Evolutionary conservation across 179 eudicot species (phyloP).

Genomic region (Silene coronaria): DNA sequence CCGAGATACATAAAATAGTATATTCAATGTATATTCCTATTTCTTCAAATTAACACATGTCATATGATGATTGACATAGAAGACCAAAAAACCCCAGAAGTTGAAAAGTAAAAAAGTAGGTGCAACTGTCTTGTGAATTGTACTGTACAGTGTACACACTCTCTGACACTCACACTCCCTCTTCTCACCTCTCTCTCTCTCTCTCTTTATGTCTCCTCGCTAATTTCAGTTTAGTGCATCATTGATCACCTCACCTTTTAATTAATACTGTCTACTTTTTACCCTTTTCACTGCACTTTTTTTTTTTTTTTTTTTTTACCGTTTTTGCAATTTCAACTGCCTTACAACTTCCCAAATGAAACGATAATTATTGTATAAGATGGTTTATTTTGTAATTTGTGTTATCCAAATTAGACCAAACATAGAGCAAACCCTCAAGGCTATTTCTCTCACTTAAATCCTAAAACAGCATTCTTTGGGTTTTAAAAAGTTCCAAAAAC

Average conservation of each 20-base stretch:
- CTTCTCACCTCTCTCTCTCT: neutral
- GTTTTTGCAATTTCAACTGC: neutral
- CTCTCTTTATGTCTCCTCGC: neutral
- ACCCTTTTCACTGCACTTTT: neutral
- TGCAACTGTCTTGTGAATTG: neutral
- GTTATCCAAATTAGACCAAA: neutral
- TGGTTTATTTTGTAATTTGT: neutral
- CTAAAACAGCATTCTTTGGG: slow-evolving; percentile 1
- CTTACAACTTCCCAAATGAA: neutral
- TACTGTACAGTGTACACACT: neutral
- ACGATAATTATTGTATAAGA: too few relatives aligned
- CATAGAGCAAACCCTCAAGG: neutral
- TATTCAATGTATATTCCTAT: too few relatives aligned
- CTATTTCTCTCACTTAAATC: neutral
- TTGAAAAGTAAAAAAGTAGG: slow-evolving; percentile 1
- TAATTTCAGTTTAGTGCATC: slow-evolving; percentile 10
- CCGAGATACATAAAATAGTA: too few relatives aligned
- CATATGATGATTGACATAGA: neutral
- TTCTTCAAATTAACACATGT: slow-evolving; percentile 12
- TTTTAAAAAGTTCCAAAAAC: neutral
- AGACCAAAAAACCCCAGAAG: neutral
- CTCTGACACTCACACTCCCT: neutral
- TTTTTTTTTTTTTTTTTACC: neutral
- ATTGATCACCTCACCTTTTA: neutral
- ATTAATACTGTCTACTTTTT: too few relatives aligned